These are phyloP conservation scores for Fusarium begoniae DNA, from an alignment of 2,329 filamentous ascomycete genomes.

Conservation along the genomic window DNA sequence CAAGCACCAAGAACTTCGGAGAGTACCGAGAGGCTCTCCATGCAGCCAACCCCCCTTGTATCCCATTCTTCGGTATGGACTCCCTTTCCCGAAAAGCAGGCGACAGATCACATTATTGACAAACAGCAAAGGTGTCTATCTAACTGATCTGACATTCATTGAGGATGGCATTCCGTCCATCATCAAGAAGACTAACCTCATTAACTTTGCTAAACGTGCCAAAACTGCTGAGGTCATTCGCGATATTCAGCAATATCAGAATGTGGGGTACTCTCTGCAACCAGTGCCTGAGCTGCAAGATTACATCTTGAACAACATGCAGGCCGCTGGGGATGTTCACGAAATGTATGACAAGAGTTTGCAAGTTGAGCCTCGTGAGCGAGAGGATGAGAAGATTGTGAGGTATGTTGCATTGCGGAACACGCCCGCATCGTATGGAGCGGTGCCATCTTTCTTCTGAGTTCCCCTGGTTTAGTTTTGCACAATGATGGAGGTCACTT, in stretches of 20 bases:
- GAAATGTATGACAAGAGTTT: slow-evolving; percentile 99
- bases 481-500: slow-evolving; percentile 4
- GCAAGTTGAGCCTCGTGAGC: slow-evolving; percentile 90
- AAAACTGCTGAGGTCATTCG: slow-evolving; percentile 99
- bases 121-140: slow-evolving; percentile 77
- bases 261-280: slow-evolving; percentile 92
- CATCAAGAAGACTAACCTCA: slow-evolving; percentile 94
- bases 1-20: slow-evolving; percentile 96
- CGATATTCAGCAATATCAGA: slow-evolving; percentile 98
- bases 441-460: slow-evolving; percentile 35
- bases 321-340: slow-evolving; percentile 92
- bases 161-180: slow-evolving; percentile 97
- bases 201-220: slow-evolving; percentile 98
- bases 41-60: slow-evolving; percentile 93
- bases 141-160: slow-evolving; percentile 98
- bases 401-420: slow-evolving; percentile 70
- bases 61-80: slow-evolving; percentile 90
- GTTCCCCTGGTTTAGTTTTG: slow-evolving; percentile 3
- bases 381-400: slow-evolving; percentile 99
- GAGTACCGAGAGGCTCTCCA: slow-evolving; percentile 95
- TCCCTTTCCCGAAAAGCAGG: background rate
- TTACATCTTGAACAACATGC: slow-evolving; percentile 96
- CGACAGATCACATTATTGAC: slow-evolving; percentile 8
- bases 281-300: slow-evolving; percentile 92
- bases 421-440: slow-evolving; percentile 37